Evolutionary conservation across 2,329 filamentous ascomycete genomes (phyloP).

Genomic region (Fusarium dlaminii): DNA sequence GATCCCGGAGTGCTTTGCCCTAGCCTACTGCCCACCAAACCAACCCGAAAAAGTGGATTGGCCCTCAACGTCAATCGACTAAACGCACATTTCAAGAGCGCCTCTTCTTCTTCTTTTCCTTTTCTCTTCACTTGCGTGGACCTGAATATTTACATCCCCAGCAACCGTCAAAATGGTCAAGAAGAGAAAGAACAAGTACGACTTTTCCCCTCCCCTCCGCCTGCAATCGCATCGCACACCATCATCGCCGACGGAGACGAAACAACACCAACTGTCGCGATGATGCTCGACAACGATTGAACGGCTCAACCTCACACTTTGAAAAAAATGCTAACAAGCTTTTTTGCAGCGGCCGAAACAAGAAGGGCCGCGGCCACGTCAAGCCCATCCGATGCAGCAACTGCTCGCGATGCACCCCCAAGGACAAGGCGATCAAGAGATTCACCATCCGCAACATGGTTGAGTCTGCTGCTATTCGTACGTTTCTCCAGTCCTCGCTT

Average conservation of each 20-base stretch:
- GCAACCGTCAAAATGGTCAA: constrained; percentile 74
- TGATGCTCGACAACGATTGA: constrained; percentile 21
- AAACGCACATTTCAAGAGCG: constrained; percentile 47
- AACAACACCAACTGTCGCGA: constrained; percentile 6
- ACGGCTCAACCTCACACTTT: neutral
- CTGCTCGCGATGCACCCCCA: constrained; percentile 88
- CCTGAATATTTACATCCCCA: constrained; percentile 50
- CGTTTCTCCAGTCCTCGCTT: constrained; percentile 53
- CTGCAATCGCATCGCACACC: constrained; percentile 12
- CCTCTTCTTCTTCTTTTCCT: constrained; percentile 28
- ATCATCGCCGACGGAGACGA: constrained; percentile 34
- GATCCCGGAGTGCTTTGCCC: constrained; percentile 25
- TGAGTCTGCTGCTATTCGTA: constrained; percentile 99
- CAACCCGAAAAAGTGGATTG: constrained; percentile 28
- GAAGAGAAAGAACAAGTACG: constrained; percentile 77
- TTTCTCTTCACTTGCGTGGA: constrained; percentile 42
- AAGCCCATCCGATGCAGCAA: constrained; percentile 91
- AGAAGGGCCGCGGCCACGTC: constrained; percentile 99
- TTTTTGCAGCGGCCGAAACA: constrained; percentile 87
- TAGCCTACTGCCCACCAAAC: constrained; percentile 22
- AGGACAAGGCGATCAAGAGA: constrained; percentile 99
- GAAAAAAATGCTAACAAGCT: constrained; percentile 27
- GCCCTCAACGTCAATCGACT: constrained; percentile 37
- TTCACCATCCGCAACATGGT: constrained; percentile 99
- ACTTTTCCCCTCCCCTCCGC: constrained; percentile 39